Percentiles rank a stretch among this genome's conserved stretches.
phyloP scores from a whole-genome alignment of 805 yeast species.

The Barnettozyma sp. region DNA sequence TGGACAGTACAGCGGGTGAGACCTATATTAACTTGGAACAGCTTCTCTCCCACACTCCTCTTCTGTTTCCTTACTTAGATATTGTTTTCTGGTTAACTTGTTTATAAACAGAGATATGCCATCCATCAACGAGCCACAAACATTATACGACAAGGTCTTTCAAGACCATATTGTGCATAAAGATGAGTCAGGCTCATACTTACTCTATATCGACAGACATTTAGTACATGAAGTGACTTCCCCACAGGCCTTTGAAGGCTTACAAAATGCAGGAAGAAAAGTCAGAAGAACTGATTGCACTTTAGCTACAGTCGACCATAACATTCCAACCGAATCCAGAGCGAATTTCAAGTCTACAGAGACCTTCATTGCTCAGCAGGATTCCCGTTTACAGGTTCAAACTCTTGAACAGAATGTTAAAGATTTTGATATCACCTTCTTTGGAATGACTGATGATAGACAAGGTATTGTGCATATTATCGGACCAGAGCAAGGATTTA shows the following conservation, averaged over 20 bases:
- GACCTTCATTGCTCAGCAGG: slow-evolving; percentile 81
- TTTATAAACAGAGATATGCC: no score
- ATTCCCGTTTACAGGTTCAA: slow-evolving; percentile 85
- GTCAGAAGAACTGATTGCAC: slow-evolving; percentile 94
- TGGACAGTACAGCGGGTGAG: no score
- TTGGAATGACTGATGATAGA: slow-evolving; percentile 90
- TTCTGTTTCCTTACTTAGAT: no score
- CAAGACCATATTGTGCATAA: slow-evolving; percentile 89
- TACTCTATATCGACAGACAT: slow-evolving; percentile 93
- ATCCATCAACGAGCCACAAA: slow-evolving; percentile 42
- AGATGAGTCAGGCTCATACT: slow-evolving; percentile 80
- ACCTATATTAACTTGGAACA: no score
- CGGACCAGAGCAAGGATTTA: slow-evolving; percentile 99
- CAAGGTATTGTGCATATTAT: slow-evolving; percentile 98
- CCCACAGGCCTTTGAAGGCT: slow-evolving; percentile 98
- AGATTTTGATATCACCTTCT: slow-evolving; percentile 82
- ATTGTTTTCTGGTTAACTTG: no score
- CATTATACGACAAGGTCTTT: slow-evolving; percentile 94
- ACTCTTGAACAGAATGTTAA: slow-evolving; percentile 91
- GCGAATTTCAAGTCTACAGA: slow-evolving; percentile 62
- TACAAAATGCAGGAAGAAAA: slow-evolving; percentile 75
- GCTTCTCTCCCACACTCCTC: no score
- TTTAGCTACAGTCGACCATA: slow-evolving; percentile 92
- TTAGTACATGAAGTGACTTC: slow-evolving; percentile 98
- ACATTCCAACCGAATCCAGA: slow-evolving; percentile 93